Evolutionary conservation across 139 green algal genomes (phyloP), one percentile per base, ranked within the genome.

Genomic region (Tetradesmus lagerheimii): DNA sequence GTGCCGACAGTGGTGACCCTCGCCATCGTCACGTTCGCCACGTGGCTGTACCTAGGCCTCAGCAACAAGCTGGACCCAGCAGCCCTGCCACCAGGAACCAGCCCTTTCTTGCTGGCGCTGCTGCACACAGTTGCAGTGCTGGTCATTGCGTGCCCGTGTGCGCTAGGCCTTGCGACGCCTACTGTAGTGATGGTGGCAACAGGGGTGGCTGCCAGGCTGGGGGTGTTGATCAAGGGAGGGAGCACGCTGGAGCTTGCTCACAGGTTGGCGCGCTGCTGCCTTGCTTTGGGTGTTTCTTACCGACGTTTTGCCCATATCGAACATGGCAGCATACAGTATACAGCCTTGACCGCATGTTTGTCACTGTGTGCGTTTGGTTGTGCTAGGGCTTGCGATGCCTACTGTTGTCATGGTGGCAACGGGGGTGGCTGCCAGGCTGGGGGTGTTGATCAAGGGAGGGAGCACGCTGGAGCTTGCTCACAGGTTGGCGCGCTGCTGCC

Each of bases 361-460:
- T 99, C 43, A 97, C 99, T n/a, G 98, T 98, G 38, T 99, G 98
- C 93, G 98, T 98, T 20, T 99, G 98, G n/a, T n/a, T 90, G 98
- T 97, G 4, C 93, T 99, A 75, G 98, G 98, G 1, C 93, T 99
- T 11, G 98, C 98, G 53, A 99, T 97, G 0, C 98, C 98, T 18
- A 99, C 98, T 15, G 98, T 97, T 0, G 96, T 99, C 18, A 34
- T 78, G 67, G n/a, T 27, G 1, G 98, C 95, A 1, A 98, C 97
- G 3, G 97, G 96, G 2, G 66, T 66, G 25, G 82, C 50, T 20
- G 81, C 81, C 34, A 74, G 45, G 81, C 47, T 87, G 5, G 29
- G 45, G 45, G 29, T 43, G 45, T 41, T 74, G 2, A 43, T 53
- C 27, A 84, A 84, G 41, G 77, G 37, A 14, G 38, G 77, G 6